These are phyloP conservation scores for Alliaria petiolata DNA, from an alignment of 345 rosid genomes.

Conservation along the genomic window DNA sequence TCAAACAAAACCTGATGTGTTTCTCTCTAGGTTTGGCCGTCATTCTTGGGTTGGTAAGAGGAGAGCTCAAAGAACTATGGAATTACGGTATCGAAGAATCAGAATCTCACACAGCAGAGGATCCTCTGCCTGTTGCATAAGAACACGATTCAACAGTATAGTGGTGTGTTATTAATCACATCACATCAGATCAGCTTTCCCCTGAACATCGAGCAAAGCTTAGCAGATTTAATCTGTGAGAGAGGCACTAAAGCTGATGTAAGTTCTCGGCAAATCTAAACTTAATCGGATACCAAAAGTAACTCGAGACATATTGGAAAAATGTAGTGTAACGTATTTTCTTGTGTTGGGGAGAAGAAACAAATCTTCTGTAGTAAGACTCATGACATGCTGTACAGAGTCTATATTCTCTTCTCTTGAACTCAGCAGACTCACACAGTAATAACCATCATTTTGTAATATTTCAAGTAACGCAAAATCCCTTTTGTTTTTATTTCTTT, in stretches of 20 bases:
- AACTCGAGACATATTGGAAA: not conserved
- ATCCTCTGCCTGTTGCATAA: constrained; percentile 21
- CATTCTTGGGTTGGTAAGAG: constrained; percentile 55
- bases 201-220: not conserved
- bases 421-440: constrained; percentile 8
- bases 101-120: not conserved
- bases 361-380: not conserved
- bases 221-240: not conserved
- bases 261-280: constrained; percentile 11
- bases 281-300: not conserved
- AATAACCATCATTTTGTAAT: constrained; percentile 4
- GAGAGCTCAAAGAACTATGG: constrained; percentile 72
- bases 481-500: not conserved
- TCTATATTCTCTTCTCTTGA: constrained; percentile 2
- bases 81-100: constrained; percentile 40
- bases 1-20: not conserved
- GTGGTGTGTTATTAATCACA: constrained; percentile 4
- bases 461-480: not conserved
- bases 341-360: not conserved
- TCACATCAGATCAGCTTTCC: not conserved
- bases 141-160: constrained; percentile 5
- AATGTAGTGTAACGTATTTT: not conserved
- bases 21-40: constrained; percentile 50
- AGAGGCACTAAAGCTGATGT: constrained; percentile 13
- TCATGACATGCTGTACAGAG: constrained; percentile 19